Evolutionary conservation across 331 rosid species (phyloP).

Genomic region (Pyrus hybrid): DNA sequence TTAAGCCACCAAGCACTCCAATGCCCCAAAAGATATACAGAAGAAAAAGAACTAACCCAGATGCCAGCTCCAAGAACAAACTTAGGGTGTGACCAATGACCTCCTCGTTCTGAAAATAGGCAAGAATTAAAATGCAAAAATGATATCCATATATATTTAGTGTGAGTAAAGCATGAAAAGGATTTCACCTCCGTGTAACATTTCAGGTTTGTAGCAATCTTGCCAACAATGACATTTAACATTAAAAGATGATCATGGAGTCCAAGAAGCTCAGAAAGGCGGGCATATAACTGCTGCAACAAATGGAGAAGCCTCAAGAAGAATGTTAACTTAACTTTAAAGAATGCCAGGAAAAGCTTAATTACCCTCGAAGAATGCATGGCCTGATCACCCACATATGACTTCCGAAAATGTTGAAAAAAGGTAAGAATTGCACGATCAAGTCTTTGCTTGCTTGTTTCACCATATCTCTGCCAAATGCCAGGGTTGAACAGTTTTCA

Average conservation of each 20-base stretch:
- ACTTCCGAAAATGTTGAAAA: constrained; percentile 92
- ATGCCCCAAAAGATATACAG: background rate
- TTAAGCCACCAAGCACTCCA: background rate
- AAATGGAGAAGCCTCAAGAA: constrained; percentile 12
- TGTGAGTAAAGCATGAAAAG: background rate
- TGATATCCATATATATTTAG: background rate
- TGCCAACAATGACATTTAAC: constrained; percentile 72
- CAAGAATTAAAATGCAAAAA: background rate
- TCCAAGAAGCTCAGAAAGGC: constrained; percentile 83
- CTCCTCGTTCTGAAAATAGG: constrained; percentile 70
- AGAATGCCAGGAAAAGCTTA: background rate
- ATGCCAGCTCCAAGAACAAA: constrained; percentile 82
- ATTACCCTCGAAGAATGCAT: constrained; percentile 98
- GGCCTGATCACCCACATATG: constrained; percentile 98
- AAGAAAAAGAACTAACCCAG: constrained; percentile 62
- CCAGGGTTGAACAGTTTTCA: background rate
- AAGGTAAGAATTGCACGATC: constrained; percentile 97
- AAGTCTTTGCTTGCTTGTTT: constrained; percentile 90
- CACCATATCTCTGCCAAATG: constrained; percentile 74
- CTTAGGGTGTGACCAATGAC: constrained; percentile 82
- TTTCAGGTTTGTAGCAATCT: constrained; percentile 85
- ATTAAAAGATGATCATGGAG: constrained; percentile 73
- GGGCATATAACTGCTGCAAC: constrained; percentile 75
- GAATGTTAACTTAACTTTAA: constrained; percentile 2
- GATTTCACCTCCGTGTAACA: constrained; percentile 65